Conservation (phyloP, 768 basidiomycete species). For the Naematelia aurantialba region DNA sequence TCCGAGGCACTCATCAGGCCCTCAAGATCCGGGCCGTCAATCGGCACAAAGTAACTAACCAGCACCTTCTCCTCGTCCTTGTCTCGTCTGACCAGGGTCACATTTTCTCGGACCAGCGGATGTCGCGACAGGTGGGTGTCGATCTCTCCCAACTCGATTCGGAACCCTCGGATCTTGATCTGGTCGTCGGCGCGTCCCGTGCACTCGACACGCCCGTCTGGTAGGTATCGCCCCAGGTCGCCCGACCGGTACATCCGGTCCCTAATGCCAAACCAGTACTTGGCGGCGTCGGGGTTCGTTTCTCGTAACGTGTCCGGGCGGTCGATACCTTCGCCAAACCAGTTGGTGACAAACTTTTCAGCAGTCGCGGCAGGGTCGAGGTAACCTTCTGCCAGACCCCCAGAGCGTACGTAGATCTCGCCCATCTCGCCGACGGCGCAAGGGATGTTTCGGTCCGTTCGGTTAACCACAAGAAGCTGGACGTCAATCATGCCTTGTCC, state of each 20-base stretch:
- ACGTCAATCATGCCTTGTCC: constrained; percentile 97
- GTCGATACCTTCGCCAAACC: constrained; percentile 63
- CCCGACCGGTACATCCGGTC: constrained; percentile 98
- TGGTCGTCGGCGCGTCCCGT: constrained; percentile 97
- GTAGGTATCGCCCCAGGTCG: constrained; percentile 89
- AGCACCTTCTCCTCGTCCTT: constrained; percentile 99
- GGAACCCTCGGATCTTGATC: constrained; percentile 98
- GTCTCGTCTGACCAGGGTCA: constrained; percentile 90
- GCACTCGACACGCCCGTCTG: constrained; percentile 90
- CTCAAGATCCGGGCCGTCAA: constrained; percentile 62
- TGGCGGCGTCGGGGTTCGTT: constrained; percentile 56
- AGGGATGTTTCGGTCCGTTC: constrained; percentile 73
- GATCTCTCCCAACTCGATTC: constrained; percentile 96
- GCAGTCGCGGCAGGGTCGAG: constrained; percentile 73
- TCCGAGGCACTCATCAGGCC: constrained; percentile 57
- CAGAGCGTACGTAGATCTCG: constrained; percentile 95
- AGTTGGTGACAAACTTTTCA: constrained; percentile 91
- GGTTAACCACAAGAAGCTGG: constrained; percentile 92
- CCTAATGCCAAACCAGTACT: constrained; percentile 88
- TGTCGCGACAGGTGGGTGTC: constrained; percentile 93
- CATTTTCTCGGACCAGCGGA: constrained; percentile 91
- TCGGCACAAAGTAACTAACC: constrained; percentile 92
- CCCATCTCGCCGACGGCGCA: constrained; percentile 96
- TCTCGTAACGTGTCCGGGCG: constrained; percentile 70
- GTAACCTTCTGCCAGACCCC: constrained; percentile 93